Conservation (phyloP, 2,329 filamentous ascomycete genomes). For the Penicillium sp. region DNA sequence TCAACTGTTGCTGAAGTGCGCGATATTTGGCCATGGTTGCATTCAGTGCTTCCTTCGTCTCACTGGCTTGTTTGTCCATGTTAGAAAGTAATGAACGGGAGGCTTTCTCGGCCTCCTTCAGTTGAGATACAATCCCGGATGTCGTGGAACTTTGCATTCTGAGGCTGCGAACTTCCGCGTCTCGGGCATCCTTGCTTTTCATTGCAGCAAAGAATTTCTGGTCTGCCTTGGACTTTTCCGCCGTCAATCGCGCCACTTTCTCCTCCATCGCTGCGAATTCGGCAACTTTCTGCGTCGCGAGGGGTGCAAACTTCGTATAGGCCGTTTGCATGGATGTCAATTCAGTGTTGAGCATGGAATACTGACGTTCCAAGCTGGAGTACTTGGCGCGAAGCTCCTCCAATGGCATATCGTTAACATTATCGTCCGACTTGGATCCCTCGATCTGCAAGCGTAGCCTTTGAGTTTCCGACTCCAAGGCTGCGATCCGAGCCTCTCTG, state of each 20-base stretch:
- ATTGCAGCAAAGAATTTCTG: constrained; percentile 97
- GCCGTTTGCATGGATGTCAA: constrained; percentile 84
- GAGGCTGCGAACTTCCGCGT: constrained; percentile 73
- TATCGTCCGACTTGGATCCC: constrained; percentile 43
- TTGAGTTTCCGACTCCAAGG: constrained; percentile 77
- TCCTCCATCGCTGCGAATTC: constrained; percentile 75
- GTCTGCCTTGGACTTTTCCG: constrained; percentile 93
- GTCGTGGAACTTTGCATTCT: constrained; percentile 83
- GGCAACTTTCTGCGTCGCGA: constrained; percentile 81
- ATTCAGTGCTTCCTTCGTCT: constrained; percentile 75
- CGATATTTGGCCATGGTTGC: constrained; percentile 68
- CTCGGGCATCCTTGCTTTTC: constrained; percentile 84
- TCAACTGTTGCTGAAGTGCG: constrained; percentile 66
- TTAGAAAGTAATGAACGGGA: constrained; percentile 73
- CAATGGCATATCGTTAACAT: constrained; percentile 57
- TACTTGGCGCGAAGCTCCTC: constrained; percentile 74
- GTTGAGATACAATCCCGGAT: constrained; percentile 84
- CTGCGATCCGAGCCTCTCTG: constrained; percentile 73
- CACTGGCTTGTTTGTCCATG: constrained; percentile 83
- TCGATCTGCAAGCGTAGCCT: constrained; percentile 59
- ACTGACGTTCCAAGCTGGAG: constrained; percentile 71
- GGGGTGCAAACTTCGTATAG: constrained; percentile 80
- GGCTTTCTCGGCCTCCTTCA: constrained; percentile 84
- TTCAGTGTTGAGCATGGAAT: constrained; percentile 79
- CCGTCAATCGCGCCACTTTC: constrained; percentile 65